Percentiles rank a stretch among this genome's conserved stretches.
phyloP scores from a whole-genome alignment of 2,329 filamentous ascomycete species.

The Phialemonium atrogriseum region DNA sequence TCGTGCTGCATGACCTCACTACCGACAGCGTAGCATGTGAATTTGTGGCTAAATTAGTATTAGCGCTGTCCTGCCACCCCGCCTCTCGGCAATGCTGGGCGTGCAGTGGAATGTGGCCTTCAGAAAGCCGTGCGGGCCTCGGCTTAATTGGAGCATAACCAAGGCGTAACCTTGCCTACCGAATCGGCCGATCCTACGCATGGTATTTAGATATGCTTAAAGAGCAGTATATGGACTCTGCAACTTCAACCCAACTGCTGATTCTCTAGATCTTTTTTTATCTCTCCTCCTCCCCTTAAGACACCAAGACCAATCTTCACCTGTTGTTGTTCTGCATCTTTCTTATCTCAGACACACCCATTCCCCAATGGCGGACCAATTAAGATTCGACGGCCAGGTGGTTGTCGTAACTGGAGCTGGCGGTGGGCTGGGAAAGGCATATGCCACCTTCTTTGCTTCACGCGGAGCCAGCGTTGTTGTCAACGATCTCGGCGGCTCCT shows the following conservation, averaged over 20 bases:
- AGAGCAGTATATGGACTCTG: background rate
- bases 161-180: background rate
- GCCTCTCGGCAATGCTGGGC: slow-evolving; percentile 3
- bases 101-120: slow-evolving; percentile 3
- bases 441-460: slow-evolving; percentile 82
- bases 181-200: background rate
- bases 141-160: too few species aligned
- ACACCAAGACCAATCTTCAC: background rate
- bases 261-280: slow-evolving; percentile 1
- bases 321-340: background rate
- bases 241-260: background rate
- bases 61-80: too few species aligned
- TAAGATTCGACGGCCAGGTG: slow-evolving; percentile 81
- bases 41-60: slow-evolving; percentile 1
- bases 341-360: slow-evolving; percentile 21
- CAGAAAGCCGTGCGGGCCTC: slow-evolving; percentile 2
- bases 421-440: slow-evolving; percentile 73
- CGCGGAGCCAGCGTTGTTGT: slow-evolving; percentile 73
- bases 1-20: slow-evolving; percentile 7
- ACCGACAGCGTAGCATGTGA: slow-evolving; percentile 9
- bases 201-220: background rate
- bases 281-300: background rate
- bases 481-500: slow-evolving; percentile 88
- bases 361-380: slow-evolving; percentile 48
- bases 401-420: slow-evolving; percentile 84